Base-by-base conservation (phyloP, 306 rosid species). In the Styphnolobium japonicum region DNA sequence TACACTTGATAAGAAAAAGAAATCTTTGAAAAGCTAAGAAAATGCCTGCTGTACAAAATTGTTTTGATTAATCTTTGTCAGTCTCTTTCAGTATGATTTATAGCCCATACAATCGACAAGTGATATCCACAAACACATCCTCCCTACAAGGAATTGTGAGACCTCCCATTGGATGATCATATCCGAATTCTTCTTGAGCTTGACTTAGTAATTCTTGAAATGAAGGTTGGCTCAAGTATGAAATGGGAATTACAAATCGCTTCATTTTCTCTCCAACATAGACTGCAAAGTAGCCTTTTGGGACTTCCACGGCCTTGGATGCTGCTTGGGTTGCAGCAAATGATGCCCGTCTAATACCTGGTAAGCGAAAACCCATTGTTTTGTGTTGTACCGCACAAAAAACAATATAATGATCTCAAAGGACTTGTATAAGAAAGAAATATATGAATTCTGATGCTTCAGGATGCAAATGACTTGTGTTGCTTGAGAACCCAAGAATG, bases 201-300 rank as follows among this genome's bases (percentile, higher is more conserved):
- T 64, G 81, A 29, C 80, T 79, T 8, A 66, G 71, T 53, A 80
- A 67, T 11, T 71, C 43, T 67, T 83, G 72, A 29, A 86, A 83
- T 0, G 69, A 75, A 60, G 77, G 86, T 15, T 73, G 72, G 63
- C 65, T 83, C 79, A 83, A 80, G 82, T 31, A 77, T 3, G 79
- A 57, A 18, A 86, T 8, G 3, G 84, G 86, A 48, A 84, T 81
- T 25, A 78, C 71, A 48, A 87, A 77, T 70, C 80, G 46, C 70
- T 68, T 76, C 79, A 62, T 77, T 68, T 64, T 77, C 73, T 84
- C 83, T 62, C 83, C 88, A 12, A 82, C 78, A 19, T 75, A 87
- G 16, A 87, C 85, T 10, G 79, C 90, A 78, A 71, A 66, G 31
- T 33, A 65, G 31, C 88, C 90, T 61, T 81, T 87, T 7, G 85